Conservation (phyloP, 2,329 filamentous ascomycete species). For the Trichoderma brevicompactum region DNA sequence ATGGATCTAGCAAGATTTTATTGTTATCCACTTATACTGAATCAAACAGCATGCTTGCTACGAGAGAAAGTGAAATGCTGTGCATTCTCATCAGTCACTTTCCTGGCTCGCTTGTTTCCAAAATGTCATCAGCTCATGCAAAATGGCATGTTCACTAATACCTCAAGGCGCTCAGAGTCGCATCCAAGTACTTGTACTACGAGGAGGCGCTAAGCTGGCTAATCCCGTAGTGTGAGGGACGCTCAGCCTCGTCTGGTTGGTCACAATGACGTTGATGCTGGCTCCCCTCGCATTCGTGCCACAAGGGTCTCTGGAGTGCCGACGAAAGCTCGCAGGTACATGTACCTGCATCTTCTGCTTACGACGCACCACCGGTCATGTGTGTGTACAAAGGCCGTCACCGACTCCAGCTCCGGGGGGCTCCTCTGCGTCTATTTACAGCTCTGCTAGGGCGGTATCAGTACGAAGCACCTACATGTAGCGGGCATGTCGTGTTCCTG, state of each 20-base stretch:
- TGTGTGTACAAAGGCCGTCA: neutral
- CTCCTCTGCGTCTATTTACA: neutral
- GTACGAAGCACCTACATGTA: neutral
- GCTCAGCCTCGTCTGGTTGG: slow-evolving; percentile 19
- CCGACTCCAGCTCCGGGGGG: neutral
- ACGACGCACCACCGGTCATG: neutral
- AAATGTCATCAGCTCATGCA: neutral
- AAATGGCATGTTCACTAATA: slow-evolving; percentile 3
- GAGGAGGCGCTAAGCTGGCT: slow-evolving; percentile 1
- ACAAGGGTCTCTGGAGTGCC: neutral
- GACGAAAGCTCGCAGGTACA: neutral
- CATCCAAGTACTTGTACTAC: neutral
- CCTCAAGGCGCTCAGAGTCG: neutral
- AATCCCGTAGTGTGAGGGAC: neutral
- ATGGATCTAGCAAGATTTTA: too few relatives aligned
- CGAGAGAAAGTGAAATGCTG: too few relatives aligned
- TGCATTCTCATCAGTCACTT: too few relatives aligned
- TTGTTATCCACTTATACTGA: too few relatives aligned
- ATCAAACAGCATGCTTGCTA: too few relatives aligned
- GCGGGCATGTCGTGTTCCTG: slow-evolving; percentile 12
- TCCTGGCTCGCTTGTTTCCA: neutral
- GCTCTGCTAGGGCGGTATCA: neutral
- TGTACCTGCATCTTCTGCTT: neutral
- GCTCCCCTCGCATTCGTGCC: neutral
- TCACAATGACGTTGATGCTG: slow-evolving; percentile 20